Conservation (phyloP, 257 asterid genomes). For the Solanum peruvianum region DNA sequence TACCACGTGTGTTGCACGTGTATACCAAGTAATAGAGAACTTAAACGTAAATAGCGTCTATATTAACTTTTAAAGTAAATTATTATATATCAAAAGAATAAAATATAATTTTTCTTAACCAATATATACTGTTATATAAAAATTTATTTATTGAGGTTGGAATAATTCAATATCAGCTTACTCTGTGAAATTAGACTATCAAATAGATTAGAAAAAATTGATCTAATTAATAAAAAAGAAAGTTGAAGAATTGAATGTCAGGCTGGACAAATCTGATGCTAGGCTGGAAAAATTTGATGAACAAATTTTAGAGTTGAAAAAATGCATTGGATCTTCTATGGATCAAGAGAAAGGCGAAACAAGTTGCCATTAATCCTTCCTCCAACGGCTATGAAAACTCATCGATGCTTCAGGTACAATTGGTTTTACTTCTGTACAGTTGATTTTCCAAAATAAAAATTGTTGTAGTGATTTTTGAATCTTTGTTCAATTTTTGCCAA, state of each 20-base stretch:
- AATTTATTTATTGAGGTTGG: too few relatives aligned
- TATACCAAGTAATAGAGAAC: too few relatives aligned
- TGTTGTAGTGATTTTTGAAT: background rate
- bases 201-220: too few relatives aligned
- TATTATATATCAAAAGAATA: too few relatives aligned
- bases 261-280: background rate
- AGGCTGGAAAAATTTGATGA: background rate
- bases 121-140: too few relatives aligned
- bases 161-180: too few relatives aligned
- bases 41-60: too few relatives aligned
- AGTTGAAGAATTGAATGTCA: background rate
- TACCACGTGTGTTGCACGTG: too few relatives aligned
- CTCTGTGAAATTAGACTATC: too few relatives aligned
- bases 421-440: background rate
- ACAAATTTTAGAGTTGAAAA: background rate
- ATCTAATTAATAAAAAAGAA: too few relatives aligned
- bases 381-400: background rate
- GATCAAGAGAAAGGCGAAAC: background rate
- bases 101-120: too few relatives aligned
- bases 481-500: background rate
- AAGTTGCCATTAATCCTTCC: background rate
- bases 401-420: background rate
- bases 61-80: too few relatives aligned
- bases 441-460: background rate
- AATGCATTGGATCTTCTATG: background rate